A percentile compares a stretch with the other conserved stretches of the same genome.
Conservation (phyloP, 169 alveolate species). For the Perkinsus olseni region DNA sequence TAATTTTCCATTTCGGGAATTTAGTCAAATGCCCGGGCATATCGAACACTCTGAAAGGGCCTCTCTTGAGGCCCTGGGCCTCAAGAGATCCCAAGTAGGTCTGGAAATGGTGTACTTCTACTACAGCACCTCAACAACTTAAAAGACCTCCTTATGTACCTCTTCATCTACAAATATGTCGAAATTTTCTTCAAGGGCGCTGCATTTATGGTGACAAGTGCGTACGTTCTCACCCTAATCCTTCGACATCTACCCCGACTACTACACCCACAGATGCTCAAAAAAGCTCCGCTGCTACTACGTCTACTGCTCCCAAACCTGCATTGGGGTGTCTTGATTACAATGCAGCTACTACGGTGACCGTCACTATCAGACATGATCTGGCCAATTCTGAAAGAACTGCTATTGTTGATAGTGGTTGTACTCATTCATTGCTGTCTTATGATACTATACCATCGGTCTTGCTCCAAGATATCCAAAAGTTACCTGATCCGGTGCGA, state of each 20-base stretch:
- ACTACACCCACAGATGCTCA: not conserved
- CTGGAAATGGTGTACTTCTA: not conserved
- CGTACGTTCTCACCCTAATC: not conserved
- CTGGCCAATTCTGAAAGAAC: not conserved
- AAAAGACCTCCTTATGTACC: not conserved
- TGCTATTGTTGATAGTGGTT: not conserved
- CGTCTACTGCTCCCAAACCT: too few relatives aligned
- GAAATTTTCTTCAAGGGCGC: not conserved
- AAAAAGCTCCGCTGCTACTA: not conserved
- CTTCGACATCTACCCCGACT: not conserved
- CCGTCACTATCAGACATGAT: too few relatives aligned
- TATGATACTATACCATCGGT: not conserved
- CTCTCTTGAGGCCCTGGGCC: too few relatives aligned
- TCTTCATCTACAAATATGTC: not conserved
- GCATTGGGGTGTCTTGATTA: too few relatives aligned
- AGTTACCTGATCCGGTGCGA: not conserved
- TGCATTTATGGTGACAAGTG: not conserved
- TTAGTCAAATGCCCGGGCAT: too few relatives aligned
- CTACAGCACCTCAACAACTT: not conserved
- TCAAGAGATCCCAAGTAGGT: not conserved
- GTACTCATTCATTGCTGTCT: not conserved
- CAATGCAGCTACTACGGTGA: too few relatives aligned
- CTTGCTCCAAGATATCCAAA: not conserved
- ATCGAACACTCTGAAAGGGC: too few relatives aligned
- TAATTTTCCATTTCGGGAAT: too few relatives aligned